Evolutionary conservation across 2,329 filamentous ascomycete species (phyloP), one percentile per base, ranked within the genome.

Genomic region (Cladosporium sp.): DNA sequence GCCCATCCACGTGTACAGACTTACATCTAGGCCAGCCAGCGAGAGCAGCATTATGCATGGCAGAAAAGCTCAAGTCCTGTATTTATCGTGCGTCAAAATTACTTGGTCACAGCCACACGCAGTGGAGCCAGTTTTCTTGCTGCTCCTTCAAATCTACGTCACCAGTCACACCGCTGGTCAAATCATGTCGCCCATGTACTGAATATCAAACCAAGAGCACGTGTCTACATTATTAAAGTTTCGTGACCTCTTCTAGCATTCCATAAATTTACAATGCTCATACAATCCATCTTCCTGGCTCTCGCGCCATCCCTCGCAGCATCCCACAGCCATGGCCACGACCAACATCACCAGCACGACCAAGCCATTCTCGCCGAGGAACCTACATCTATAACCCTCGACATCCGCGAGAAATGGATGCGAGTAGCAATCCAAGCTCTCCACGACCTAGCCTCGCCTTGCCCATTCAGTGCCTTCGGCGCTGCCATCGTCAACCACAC

Each of bases 401-500:
- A 72, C 38, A 82, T 78, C 10, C 77, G 83, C 26, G 78, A 78
- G 1, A 73, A 84, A 71, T 87, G 84, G 83, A 86, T 87, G 82
- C 79, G 83, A 21, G 73, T 77, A 38, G 83, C 84, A 21, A 84
- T 82, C 66, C 70, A 78, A 28, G 82, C 81, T 1, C 76, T 86
- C 4, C 70, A 73, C n/a, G 75, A 80, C 21, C 72, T 80, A 26
- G 71, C 70, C 21, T 78, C 77, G 1, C 83, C 84, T 2, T 87
- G 85, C 70, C 83, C 84, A 0, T 85, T 83, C 68, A 80, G 78
- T 7, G 81, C 85, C 6, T 87, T 86, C 71, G 84, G 83, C 3
- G 79, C 81, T 15, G 84, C 81, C 26, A 80, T 87, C 65, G 85
- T 87, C 15, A 87, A 87, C 70, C 85, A 87, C 70, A 86, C 84